A percentile compares a stretch with the other conserved stretches of the same genome.
Evolutionary conservation across 2,329 filamentous ascomycete species (phyloP).

Genomic region (Nothophaeocryptopus gaeumannii): DNA sequence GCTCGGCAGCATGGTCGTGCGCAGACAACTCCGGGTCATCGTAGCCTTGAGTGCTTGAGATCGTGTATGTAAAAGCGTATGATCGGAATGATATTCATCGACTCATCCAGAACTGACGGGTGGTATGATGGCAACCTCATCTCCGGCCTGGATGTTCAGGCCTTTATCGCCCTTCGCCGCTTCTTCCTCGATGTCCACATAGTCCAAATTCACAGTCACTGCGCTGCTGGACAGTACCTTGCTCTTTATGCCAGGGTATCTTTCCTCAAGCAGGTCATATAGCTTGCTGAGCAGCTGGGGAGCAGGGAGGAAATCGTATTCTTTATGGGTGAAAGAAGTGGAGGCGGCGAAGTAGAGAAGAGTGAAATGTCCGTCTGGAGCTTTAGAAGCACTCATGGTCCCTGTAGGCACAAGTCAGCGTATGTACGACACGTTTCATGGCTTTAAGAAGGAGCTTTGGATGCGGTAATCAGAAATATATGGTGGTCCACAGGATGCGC

Average conservation of each 20-base stretch:
- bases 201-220: slow-evolving; percentile 76
- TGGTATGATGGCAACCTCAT: slow-evolving; percentile 84
- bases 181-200: slow-evolving; percentile 65
- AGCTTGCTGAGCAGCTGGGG: slow-evolving; percentile 63
- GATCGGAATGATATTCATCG: no score
- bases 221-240: slow-evolving; percentile 70
- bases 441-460: no score
- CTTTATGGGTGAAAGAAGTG: slow-evolving; percentile 66
- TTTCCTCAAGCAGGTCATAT: slow-evolving; percentile 65
- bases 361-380: slow-evolving; percentile 66
- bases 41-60: background rate
- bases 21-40: slow-evolving; percentile 2
- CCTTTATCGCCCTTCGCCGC: slow-evolving; percentile 41
- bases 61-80: no score
- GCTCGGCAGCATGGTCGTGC: slow-evolving; percentile 1
- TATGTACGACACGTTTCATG: no score
- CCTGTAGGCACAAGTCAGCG: background rate
- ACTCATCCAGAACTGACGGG: slow-evolving; percentile 78
- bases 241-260: slow-evolving; percentile 65
- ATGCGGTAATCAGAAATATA: no score
- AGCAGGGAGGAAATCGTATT: slow-evolving; percentile 63
- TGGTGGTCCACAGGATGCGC: no score
- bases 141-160: slow-evolving; percentile 63
- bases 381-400: slow-evolving; percentile 43
- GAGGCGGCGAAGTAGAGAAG: slow-evolving; percentile 81